A percentile compares a stretch with the other conserved stretches of the same genome.
Evolutionary conservation across 192 early-diverging fungal genomes (phyloP).

Genomic region (Gigaspora rosea): DNA sequence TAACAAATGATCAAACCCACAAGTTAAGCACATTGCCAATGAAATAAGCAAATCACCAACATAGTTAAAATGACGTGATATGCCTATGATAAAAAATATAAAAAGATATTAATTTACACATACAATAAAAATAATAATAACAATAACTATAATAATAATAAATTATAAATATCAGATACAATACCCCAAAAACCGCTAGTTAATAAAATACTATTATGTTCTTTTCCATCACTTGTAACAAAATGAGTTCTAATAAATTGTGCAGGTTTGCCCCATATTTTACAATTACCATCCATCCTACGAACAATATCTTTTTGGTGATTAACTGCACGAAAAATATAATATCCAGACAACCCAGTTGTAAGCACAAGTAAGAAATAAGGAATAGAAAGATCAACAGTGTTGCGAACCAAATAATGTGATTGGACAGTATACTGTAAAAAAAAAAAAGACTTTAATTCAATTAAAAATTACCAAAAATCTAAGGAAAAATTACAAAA

Average conservation of each 20-base stretch:
- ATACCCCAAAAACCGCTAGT: conserved; percentile 79
- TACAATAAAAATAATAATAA: background rate
- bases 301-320: conserved; percentile 79
- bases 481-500: conserved; percentile 31
- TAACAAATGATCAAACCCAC: conserved; percentile 63
- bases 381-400: conserved; percentile 61
- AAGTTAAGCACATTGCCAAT: conserved; percentile 72
- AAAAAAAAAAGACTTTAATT: background rate
- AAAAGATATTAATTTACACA: background rate
- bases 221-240: conserved; percentile 71
- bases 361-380: conserved; percentile 53
- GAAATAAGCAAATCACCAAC: conserved; percentile 75
- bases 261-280: conserved; percentile 79
- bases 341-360: conserved; percentile 70
- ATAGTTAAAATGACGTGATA: conserved; percentile 86
- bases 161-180: conserved; percentile 17
- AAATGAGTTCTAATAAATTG: conserved; percentile 71
- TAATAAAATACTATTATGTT: conserved; percentile 63
- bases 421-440: conserved; percentile 75
- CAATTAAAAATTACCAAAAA: background rate
- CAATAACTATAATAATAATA: conserved; percentile 21
- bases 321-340: conserved; percentile 80
- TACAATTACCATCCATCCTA: conserved; percentile 67
- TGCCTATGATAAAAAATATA: conserved; percentile 24
- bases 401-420: conserved; percentile 74